Base-by-base conservation (phyloP, 1,139 yeast genomes). In the Yamadazyma buinensis region DNA sequence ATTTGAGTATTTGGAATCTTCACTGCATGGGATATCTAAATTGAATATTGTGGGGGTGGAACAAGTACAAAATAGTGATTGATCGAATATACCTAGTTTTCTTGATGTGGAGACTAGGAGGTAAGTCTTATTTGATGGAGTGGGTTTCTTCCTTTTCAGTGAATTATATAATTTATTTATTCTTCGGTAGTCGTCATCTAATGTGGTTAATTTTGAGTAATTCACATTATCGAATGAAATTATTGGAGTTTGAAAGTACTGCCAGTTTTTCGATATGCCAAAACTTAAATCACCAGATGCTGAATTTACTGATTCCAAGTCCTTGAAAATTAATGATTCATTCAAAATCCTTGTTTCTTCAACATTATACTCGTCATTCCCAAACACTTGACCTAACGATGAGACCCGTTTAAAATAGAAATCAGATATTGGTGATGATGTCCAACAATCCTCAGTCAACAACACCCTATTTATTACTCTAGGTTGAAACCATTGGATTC, bases 361-460 rank as follows among this genome's bases (percentile, higher is more conserved):
- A 26, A 67, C 68, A 32, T 67, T 58, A 2, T 69, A 48, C 41
- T 53, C 46, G 3, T 52, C 49, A 42, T 67, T 67, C 0, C 83
- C 82, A 3, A 75, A 67, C 35, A 77, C 62, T 11, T 71, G 72
- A 15, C 57, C 50, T 3, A 79, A 43, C 2, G 75, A 65, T 18
- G 58, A 55, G 1, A 81, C 86, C 11, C 59, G 59, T 38, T 66
- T 63, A 56, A 82, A 81, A 41, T 57, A 64, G 5, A 44, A 43
- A 1, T 63, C 52, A 11, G 54, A 49, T 1, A 80, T 52, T 1
- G 66, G 63, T 31, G 61, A 63, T 10, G 68, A 55, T 1, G 84
- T 69, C 86, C 87, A 80, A 33, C 75, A 76, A 41, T 69, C 73
- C 31, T 76, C 80, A 5, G 57, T 59, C 20, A 78, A 44, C 10